Evolutionary conservation across 2,329 filamentous ascomycete genomes (phyloP).

Genomic region (Madurella mycetomatis): DNA sequence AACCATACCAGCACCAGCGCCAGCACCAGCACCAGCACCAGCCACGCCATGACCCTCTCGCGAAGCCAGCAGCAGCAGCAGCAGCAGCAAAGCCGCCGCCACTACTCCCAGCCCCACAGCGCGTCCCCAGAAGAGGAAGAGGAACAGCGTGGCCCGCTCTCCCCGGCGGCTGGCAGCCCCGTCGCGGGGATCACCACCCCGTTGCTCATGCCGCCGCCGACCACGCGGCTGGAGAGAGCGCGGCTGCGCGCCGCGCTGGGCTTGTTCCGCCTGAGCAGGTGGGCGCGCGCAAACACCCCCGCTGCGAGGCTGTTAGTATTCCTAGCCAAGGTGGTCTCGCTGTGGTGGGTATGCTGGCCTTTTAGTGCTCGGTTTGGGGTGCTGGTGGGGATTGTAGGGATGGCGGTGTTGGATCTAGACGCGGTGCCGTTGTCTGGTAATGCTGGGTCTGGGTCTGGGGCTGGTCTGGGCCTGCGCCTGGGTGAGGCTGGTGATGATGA

Average conservation of each 20-base stretch:
- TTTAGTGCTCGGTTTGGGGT: slow-evolving; percentile 12
- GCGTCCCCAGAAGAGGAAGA: background rate
- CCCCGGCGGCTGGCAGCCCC: slow-evolving; percentile 2
- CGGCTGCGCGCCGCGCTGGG: slow-evolving; percentile 34
- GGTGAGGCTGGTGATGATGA: no score
- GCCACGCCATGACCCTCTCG: slow-evolving; percentile 23
- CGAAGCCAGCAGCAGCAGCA: slow-evolving; percentile 18
- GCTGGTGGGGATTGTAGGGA: slow-evolving; percentile 1
- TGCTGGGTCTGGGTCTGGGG: background rate
- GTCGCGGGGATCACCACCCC: slow-evolving; percentile 33
- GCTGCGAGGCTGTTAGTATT: slow-evolving; percentile 59
- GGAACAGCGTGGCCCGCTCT: slow-evolving; percentile 23
- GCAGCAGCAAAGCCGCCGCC: slow-evolving; percentile 23
- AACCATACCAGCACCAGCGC: slow-evolving; percentile 13
- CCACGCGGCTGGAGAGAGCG: slow-evolving; percentile 32
- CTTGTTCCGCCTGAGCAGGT: slow-evolving; percentile 34
- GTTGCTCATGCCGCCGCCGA: slow-evolving; percentile 48
- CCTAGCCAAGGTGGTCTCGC: slow-evolving; percentile 60
- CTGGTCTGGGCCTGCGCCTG: background rate
- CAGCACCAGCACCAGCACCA: slow-evolving; percentile 11
- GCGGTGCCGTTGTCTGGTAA: background rate
- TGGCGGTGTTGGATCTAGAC: slow-evolving; percentile 14
- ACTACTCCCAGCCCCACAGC: slow-evolving; percentile 35
- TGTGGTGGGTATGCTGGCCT: slow-evolving; percentile 34
- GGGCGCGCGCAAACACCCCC: slow-evolving; percentile 30